Evolutionary conservation across 495 filamentous ascomycete genomes (phyloP).

Genomic region (Xylaria bambusicola): DNA sequence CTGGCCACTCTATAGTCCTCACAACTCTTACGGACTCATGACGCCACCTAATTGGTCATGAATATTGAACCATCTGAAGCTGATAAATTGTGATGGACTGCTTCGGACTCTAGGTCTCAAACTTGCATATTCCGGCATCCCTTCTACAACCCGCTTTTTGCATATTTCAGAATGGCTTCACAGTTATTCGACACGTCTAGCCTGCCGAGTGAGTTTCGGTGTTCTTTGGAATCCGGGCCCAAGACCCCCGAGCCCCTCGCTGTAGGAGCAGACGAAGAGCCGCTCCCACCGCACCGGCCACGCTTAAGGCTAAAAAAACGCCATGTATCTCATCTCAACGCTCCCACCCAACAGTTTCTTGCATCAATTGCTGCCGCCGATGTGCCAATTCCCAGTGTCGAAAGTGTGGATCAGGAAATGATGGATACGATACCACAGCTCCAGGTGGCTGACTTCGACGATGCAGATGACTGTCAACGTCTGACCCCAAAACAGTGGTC

Average conservation of each 20-base stretch:
- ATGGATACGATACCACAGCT: constrained; percentile 28
- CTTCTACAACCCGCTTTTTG: constrained; percentile 2
- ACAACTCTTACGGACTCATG: neutral
- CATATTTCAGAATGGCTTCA: constrained; percentile 32
- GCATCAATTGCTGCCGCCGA: constrained; percentile 59
- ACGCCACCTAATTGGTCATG: constrained; percentile 4
- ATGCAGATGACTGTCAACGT: constrained; percentile 29
- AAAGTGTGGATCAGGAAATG: constrained; percentile 45
- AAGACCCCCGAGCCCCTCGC: constrained; percentile 48
- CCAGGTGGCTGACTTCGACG: constrained; percentile 31
- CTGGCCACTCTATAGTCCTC: constrained; percentile 10
- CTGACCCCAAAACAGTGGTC: constrained; percentile 38
- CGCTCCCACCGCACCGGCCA: constrained; percentile 45
- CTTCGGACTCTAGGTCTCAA: constrained; percentile 17
- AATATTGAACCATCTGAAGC: constrained; percentile 1
- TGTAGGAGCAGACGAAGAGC: constrained; percentile 33
- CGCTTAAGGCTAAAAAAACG: constrained; percentile 48
- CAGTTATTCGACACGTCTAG: constrained; percentile 45
- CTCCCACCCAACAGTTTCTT: constrained; percentile 58
- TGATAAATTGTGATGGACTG: constrained; percentile 21
- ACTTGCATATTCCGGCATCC: constrained; percentile 14
- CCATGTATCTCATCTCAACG: constrained; percentile 47
- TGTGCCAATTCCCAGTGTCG: constrained; percentile 57
- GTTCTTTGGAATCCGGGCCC: constrained; percentile 34
- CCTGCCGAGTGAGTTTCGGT: constrained; percentile 44